phyloP scores from a whole-genome alignment of 2,329 filamentous ascomycete genomes.

The Chaetomiaceae sp. region DNA sequence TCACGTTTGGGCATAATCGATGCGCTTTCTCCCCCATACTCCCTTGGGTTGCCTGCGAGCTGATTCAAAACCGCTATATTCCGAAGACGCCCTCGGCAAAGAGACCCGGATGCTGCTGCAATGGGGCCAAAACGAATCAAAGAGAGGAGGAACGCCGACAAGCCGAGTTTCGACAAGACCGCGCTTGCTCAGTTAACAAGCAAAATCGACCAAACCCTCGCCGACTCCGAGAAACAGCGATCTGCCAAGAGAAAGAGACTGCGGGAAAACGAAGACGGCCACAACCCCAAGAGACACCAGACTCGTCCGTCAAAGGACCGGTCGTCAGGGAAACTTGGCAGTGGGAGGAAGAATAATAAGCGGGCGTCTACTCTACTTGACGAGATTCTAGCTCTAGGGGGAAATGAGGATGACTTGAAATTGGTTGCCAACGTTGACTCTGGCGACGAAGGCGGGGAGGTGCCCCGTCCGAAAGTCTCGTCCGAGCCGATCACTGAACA shows the following conservation, averaged over 20 bases:
- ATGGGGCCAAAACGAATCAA: slow-evolving; percentile 31
- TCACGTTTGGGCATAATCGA: too few relatives aligned
- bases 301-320: slow-evolving; percentile 29
- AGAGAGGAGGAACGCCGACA: slow-evolving; percentile 33
- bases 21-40: too few relatives aligned
- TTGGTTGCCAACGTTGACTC: slow-evolving; percentile 54
- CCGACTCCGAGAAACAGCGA: slow-evolving; percentile 32
- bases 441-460: slow-evolving; percentile 42
- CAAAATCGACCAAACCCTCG: slow-evolving; percentile 52
- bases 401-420: slow-evolving; percentile 60
- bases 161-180: slow-evolving; percentile 44
- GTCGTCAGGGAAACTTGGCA: slow-evolving; percentile 22
- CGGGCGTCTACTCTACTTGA: slow-evolving; percentile 42
- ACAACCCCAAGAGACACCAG: slow-evolving; percentile 30
- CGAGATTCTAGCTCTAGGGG: slow-evolving; percentile 62
- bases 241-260: slow-evolving; percentile 43
- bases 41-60: too few relatives aligned
- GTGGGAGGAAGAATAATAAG: slow-evolving; percentile 20
- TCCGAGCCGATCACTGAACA: slow-evolving; percentile 27
- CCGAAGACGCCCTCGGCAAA: too few relatives aligned
- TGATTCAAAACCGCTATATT: too few relatives aligned
- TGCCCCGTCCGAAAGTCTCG: slow-evolving; percentile 26
- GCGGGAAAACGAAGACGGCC: slow-evolving; percentile 30
- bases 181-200: slow-evolving; percentile 51
- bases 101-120: too few relatives aligned